These are phyloP conservation scores for Perkinsus marinus DNA, from an alignment of 169 alveolate genomes.

Conservation along the genomic window DNA sequence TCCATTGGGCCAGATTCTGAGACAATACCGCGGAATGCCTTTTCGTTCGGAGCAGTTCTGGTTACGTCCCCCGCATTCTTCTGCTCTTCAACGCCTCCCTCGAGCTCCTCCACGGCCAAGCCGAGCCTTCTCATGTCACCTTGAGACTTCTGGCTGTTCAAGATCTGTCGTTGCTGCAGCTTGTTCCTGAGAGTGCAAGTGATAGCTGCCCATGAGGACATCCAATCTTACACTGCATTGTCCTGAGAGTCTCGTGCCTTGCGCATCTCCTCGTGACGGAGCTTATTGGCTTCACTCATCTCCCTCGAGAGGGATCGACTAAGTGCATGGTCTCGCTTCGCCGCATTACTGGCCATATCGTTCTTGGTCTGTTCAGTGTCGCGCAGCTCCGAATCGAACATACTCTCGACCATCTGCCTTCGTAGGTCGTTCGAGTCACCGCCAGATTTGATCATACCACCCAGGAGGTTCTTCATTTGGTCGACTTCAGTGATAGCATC, in stretches of 20 bases:
- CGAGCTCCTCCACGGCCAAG: not conserved
- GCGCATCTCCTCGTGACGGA: not conserved
- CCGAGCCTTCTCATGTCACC: not conserved
- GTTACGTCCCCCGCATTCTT: not conserved
- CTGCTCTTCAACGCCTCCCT: not conserved
- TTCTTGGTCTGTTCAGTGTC: not conserved
- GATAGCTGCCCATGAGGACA: not conserved
- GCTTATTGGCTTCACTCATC: not conserved
- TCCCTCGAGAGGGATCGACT: not conserved
- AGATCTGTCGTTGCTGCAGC: not conserved
- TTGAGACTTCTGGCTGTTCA: not conserved
- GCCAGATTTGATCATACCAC: not conserved
- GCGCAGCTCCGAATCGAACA: not conserved
- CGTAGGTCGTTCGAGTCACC: not conserved
- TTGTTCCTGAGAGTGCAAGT: not conserved
- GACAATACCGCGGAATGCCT: not conserved
- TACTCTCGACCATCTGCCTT: not conserved
- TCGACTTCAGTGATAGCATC: not conserved
- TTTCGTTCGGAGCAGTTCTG: not conserved
- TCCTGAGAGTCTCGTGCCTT: not conserved
- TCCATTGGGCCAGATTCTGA: not conserved
- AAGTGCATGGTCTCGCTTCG: not conserved
- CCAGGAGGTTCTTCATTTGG: not conserved
- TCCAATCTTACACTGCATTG: not conserved
- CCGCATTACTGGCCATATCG: not conserved